Conservation (phyloP, 1,139 yeast genomes). For the Hanseniaspora sp. region DNA sequence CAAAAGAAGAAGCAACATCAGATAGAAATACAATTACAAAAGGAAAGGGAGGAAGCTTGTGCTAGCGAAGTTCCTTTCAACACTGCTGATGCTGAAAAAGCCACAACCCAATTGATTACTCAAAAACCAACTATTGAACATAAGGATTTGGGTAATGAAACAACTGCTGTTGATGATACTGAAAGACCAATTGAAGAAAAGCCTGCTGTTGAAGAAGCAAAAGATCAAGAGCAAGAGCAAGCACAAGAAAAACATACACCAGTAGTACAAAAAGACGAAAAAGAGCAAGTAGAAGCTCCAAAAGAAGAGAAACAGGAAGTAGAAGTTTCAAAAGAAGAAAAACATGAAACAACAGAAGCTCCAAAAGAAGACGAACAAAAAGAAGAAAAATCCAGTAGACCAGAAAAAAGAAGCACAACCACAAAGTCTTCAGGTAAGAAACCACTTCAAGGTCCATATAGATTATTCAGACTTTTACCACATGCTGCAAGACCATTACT, state of each 20-base stretch:
- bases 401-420: constrained; percentile 19
- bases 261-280: background rate
- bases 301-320: background rate
- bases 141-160: background rate
- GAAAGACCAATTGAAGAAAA: background rate
- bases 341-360: constrained; percentile 1
- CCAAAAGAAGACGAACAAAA: constrained; percentile 11
- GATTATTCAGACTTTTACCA: constrained; percentile 77
- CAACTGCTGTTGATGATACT: background rate
- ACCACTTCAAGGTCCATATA: constrained; percentile 62
- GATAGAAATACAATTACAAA: constrained; percentile 24
- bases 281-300: background rate
- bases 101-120: background rate
- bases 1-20: constrained; percentile 20
- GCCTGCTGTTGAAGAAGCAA: background rate
- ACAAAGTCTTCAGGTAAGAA: constrained; percentile 17
- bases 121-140: constrained; percentile 9
- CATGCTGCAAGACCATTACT: constrained; percentile 73
- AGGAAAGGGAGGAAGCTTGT: constrained; percentile 15
- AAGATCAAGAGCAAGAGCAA: no score
- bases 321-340: background rate
- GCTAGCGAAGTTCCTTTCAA: constrained; percentile 6
- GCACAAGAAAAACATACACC: background rate
- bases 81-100: background rate
- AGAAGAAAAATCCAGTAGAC: constrained; percentile 15